Base-by-base conservation (phyloP, 768 basidiomycete genomes). In the Panaeolus cyanescens region DNA sequence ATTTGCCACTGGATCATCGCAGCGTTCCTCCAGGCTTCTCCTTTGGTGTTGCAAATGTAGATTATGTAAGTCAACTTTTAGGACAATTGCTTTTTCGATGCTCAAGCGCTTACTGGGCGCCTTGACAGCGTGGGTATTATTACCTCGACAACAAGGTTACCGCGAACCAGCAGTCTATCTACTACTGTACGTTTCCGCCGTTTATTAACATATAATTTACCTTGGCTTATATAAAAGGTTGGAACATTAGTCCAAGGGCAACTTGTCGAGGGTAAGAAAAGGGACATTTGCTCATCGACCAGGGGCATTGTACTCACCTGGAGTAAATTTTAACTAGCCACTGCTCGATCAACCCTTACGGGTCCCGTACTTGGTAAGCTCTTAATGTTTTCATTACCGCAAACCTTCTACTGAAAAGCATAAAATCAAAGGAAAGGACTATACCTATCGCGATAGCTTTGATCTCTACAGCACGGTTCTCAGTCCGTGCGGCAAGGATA, bases 1-100 rank as follows among this genome's bases (percentile, higher is more conserved):
- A 13, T 10, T 4, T 50, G 45, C n/a, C n/a, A 32, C 54, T 22
- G 33, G 32, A 22, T 57, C 3, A n/a, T 36, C 12, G 13, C 59
- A 67, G 64, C n/a, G 67, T 68, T 25, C 67, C 66, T 9, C 25
- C 66, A 58, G 67, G 67, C 8, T 67, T 67, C 58, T 62, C 70
- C 31, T 70, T 67, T 56, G 67, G 66, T 13, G 19, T 68, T n/a
- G 63, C 66, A 12, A 66, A 40, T 22, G 59, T 68, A 13, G 63
- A 67, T 37, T 68, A 64, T 58, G 69, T 66, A 30, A 60, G 66
- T 54, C 34, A 25, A 2, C 15, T 39, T 57, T 32, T 39, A n/a
- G 15, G 8, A n/a, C 15, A 8, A 25, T 40, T 6, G 13, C 32
- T 4, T 20, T 19, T 17, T 56, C 25, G 10, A 13, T 30, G 37